Evolutionary conservation across 331 rosid genomes (phyloP).

Genomic region (Phaseolus coccineus): DNA sequence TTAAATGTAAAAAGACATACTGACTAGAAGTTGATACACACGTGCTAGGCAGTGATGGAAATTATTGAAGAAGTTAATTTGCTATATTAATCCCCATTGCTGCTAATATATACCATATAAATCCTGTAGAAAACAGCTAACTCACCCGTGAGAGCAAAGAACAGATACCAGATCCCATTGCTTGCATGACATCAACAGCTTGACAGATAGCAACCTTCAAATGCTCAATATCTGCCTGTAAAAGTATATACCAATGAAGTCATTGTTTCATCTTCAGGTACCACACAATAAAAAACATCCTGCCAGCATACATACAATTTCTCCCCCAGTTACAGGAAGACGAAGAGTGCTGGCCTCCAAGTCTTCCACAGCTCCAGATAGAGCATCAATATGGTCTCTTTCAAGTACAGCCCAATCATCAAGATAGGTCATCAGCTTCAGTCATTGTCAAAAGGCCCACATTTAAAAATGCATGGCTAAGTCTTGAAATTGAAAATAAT

Average conservation of each 20-base stretch:
- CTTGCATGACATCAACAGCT: conserved; percentile 84
- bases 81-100: neutral
- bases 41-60: neutral
- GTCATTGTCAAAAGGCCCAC: conserved; percentile 42
- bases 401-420: conserved; percentile 84
- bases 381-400: conserved; percentile 66
- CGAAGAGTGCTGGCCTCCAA: conserved; percentile 88
- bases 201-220: conserved; percentile 81
- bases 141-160: conserved; percentile 75
- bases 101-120: neutral
- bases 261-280: conserved; percentile 17
- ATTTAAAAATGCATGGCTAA: conserved; percentile 27
- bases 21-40: conserved; percentile 29
- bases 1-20: neutral
- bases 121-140: conserved; percentile 2
- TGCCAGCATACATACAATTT: conserved; percentile 61
- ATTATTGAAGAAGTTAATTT: conserved; percentile 14
- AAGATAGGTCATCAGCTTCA: conserved; percentile 71
- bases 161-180: conserved; percentile 78
- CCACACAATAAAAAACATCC: neutral
- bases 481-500: conserved; percentile 27
- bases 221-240: conserved; percentile 78
- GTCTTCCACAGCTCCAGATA: conserved; percentile 77
- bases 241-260: conserved; percentile 28
- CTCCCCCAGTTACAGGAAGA: conserved; percentile 80